Percentiles rank a stretch among this genome's conserved stretches.
phyloP scores from a whole-genome alignment of 495 filamentous ascomycete species.

The Saxophila tyrrhenica region DNA sequence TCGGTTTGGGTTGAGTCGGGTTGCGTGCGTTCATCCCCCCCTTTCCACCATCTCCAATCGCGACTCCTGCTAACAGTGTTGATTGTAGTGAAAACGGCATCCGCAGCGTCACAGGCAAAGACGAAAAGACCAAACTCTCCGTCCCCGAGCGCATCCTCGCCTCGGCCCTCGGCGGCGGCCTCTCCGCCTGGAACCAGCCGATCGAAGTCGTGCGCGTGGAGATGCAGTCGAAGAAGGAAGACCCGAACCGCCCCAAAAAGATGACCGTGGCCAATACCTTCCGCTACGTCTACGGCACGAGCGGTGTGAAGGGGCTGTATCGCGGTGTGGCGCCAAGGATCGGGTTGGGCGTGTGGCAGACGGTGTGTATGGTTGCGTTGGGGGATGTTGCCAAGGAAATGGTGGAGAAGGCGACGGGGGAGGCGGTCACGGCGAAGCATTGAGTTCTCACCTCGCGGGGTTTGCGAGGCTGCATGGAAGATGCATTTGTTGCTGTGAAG shows the following conservation, averaged over 20 bases:
- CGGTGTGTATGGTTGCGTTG: conserved; percentile 98
- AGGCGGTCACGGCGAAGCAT: conserved; percentile 92
- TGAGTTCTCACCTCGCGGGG: no score
- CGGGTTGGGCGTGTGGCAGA: conserved; percentile 96
- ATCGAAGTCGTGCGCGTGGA: conserved; percentile 99
- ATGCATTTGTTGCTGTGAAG: background rate
- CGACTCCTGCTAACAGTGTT: background rate
- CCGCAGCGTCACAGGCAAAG: conserved; percentile 68
- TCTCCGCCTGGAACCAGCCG: conserved; percentile 97
- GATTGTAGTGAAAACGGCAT: conserved; percentile 58
- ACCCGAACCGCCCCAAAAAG: conserved; percentile 96
- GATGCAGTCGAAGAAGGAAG: conserved; percentile 98
- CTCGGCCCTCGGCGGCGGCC: conserved; percentile 76
- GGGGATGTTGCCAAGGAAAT: conserved; percentile 97
- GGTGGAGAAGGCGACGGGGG: conserved; percentile 94
- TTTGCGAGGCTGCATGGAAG: no score
- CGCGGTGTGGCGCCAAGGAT: conserved; percentile 89
- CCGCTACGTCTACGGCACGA: conserved; percentile 82
- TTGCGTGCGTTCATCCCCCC: conserved; percentile 39
- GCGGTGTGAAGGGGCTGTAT: conserved; percentile 88
- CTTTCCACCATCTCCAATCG: background rate
- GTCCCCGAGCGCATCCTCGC: conserved; percentile 83
- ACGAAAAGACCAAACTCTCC: conserved; percentile 55
- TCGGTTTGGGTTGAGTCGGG: conserved; percentile 80
- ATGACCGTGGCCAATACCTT: conserved; percentile 89